Base-by-base conservation (phyloP, 2,329 filamentous ascomycete species). In the Penicillium sp. region DNA sequence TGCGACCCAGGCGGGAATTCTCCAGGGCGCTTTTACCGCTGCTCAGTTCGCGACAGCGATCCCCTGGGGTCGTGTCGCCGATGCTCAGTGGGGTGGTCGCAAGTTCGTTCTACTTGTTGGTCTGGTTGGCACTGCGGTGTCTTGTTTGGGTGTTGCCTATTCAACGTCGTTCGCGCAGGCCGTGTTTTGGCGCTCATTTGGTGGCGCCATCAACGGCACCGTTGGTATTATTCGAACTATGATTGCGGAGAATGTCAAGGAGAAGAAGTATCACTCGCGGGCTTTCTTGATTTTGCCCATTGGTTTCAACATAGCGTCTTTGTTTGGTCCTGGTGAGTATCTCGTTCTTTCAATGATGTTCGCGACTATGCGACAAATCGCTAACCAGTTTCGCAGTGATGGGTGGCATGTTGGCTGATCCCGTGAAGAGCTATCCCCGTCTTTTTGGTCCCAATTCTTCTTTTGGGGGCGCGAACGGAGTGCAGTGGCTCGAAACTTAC, bases 41-140 rank as follows among this genome's bases (percentile, higher is more conserved):
- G 86, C 88, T 0, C 90, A 96, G 69, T 91, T 92, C 68, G 72
- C 88, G 38, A 94, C 90, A 0, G 89, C 89, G 13, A 87, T 95
- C 73, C 70, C 90, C 39, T 95, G 90, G 90, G 90, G 90, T 0
- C 80, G 86, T 0, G 76, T 90, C 3, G 81, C 82, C 0, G 82
- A 85, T 63, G 86, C 87, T 2, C 81, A 82, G 50, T 78, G 75
- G 55, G 79, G 80, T 46, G 91, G 91, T 1, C 82, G 91, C 41
- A 95, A 94, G 71, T 84, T 82, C 7, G 89, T 93, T 15, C 77
- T 96, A 38, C 76, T 94, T 55, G 84, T 94, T 46, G 90, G 91
- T 0, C 73, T 96, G 25, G 58, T 85, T 0, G 90, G 90, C 0
- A 91, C 86, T 0, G 80, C 80, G 46, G 65, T 87, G 10, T 85